Base-by-base conservation (phyloP, 2,329 filamentous ascomycete genomes). In the Ophiostoma triangulosporum region DNA sequence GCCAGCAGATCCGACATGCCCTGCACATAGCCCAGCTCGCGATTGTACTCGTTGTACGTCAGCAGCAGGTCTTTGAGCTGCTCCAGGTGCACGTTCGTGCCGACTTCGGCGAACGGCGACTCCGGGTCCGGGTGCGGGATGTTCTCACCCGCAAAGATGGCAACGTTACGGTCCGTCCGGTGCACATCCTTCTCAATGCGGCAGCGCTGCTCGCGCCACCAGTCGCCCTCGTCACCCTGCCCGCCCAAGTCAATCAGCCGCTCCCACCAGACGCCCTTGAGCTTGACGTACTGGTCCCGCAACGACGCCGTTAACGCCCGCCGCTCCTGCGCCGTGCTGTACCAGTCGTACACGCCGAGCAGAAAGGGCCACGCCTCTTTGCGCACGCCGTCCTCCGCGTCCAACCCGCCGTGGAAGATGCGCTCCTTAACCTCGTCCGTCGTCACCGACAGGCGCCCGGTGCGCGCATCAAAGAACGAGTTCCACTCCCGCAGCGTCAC, bases 51-150 rank as follows among this genome's bases (percentile, higher is more conserved):
- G 65, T 98, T 97, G 68, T 98, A 98, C 0, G 93, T 97, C 17
- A 98, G 76, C 0, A 98, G 82, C 87, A 98, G 95, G 66, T 98
- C 93, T 70, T 98, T 98, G 80, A 98, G 87, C 71, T 98, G 93
- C 69, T 98, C 93, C 58, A 98, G 78, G 67, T 98, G 93, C 6
- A 96, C 90, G 62, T 98, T 98, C 48, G 93, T 98, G 58, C 93
- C 93, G 4, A 83, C 80, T 45, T 90, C 86, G 12, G 91, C 88
- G 67, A 97, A 98, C 0, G 93, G 91, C 0, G 91, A 97, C 57
- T 91, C 87, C 0, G 93, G 93, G 62, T 98, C 93, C 0, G 93
- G 94, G 64, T 98, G 93, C 7, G 93, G 91, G 38, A 89, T 94
- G 63, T 97, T 93, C 68, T 98, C 93, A 57, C 93, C 93, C 8